Conservation (phyloP, 2,329 filamentous ascomycete genomes). For the Gliomastix tumulicola region DNA sequence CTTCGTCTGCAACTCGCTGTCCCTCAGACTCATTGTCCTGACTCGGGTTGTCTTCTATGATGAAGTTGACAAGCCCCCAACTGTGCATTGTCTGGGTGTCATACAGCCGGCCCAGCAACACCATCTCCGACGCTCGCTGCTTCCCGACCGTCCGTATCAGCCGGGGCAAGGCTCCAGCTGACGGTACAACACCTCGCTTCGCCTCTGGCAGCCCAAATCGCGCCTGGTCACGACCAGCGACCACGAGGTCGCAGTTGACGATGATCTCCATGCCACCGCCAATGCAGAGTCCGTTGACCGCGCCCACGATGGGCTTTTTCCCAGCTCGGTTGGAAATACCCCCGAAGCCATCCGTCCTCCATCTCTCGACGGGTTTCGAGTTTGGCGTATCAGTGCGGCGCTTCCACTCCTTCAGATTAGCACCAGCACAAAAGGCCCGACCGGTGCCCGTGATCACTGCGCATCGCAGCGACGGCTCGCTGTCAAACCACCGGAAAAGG, state of each 20-base stretch:
- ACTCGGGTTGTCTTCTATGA: too few species aligned
- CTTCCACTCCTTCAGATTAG: slow-evolving; percentile 29
- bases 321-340: slow-evolving; percentile 43
- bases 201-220: slow-evolving; percentile 47
- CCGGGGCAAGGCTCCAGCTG: slow-evolving; percentile 42
- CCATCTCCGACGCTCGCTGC: slow-evolving; percentile 40
- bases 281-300: slow-evolving; percentile 50
- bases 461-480: slow-evolving; percentile 36
- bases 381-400: slow-evolving; percentile 18
- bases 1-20: slow-evolving; percentile 9
- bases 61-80: slow-evolving; percentile 5
- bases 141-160: slow-evolving; percentile 37
- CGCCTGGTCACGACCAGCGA: slow-evolving; percentile 42
- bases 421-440: slow-evolving; percentile 46
- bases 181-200: slow-evolving; percentile 44
- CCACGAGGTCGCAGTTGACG: slow-evolving; percentile 46
- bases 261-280: slow-evolving; percentile 52
- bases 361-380: background rate
- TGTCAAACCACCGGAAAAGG: slow-evolving; percentile 47
- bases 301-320: slow-evolving; percentile 54
- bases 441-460: slow-evolving; percentile 44
- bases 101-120: slow-evolving; percentile 36
- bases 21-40: too few species aligned
- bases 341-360: slow-evolving; percentile 16
- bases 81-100: slow-evolving; percentile 34